Evolutionary conservation across 2,329 filamentous ascomycete species (phyloP), one percentile per base, ranked within the genome.

Genomic region (Mariannaea elegans): DNA sequence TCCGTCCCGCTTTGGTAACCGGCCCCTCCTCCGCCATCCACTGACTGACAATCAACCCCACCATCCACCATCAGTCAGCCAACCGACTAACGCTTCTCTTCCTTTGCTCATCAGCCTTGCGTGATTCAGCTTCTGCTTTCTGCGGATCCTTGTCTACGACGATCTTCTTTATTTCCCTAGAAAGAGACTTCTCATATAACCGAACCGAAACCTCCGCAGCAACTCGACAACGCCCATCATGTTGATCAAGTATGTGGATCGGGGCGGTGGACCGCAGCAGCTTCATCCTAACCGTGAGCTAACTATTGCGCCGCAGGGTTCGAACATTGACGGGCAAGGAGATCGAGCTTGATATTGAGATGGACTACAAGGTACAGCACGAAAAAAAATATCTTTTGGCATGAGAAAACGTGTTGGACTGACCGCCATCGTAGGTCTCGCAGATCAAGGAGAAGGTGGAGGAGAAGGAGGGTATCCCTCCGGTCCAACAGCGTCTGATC

Each of bases 371-470:
- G 86, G 94, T 96, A 80, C 70, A 74, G 51, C n/a, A 14, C 29
- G 38, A 24, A 34, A 7, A 13, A 7, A 13, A 10, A 7, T 10
- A 19, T 7, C 24, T 27, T 27, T 5, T 27, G 24, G 5, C 6
- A 6, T 5, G 24, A 27, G 24, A 27, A 9, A 27, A 27, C 24
- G 9, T 27, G 9, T 5, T 27, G 18, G 24, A 47, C 56, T 71
- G 59, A 69, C 56, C 10, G 18, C n/a, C 29, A 19, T 32, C 36
- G 47, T 67, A 97, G 93, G 92, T 98, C 70, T 90, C 91, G 38
- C 89, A 94, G 77, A 98, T 99, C 84, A 99, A 99, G 85, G 95
- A 98, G 81, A 94, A 94, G 73, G 95, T 99, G 56, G 95, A 99
- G 79, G 95, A 99, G 83, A 98, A 98, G 81, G 95, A 98, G 76